A percentile compares a stretch with the other conserved stretches of the same genome.
Conservation (phyloP, 2,329 filamentous ascomycete genomes). For the Tolypocladium ovalisporum region DNA sequence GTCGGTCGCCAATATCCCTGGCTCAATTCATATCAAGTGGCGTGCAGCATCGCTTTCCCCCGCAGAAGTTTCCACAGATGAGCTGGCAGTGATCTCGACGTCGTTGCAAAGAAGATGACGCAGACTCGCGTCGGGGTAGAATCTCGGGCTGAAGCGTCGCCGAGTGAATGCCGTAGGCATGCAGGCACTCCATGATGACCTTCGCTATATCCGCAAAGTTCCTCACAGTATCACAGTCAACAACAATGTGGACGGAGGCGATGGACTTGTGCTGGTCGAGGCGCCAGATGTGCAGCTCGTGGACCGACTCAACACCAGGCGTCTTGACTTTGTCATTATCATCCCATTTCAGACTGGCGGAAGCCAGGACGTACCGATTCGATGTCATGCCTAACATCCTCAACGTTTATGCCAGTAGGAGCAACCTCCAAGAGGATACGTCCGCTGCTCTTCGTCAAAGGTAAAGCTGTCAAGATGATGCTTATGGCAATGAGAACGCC, state of each 20-base stretch:
- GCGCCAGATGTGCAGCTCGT: constrained; percentile 66
- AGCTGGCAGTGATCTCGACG: constrained; percentile 33
- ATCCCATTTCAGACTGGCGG: not conserved
- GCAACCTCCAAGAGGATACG: constrained; percentile 58
- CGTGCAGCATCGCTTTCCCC: constrained; percentile 39
- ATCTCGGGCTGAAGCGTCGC: constrained; percentile 59
- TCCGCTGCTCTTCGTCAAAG: constrained; percentile 51
- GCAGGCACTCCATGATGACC: constrained; percentile 56
- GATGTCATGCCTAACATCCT: constrained; percentile 57
- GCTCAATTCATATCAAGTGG: not conserved
- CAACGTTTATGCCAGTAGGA: constrained; percentile 45
- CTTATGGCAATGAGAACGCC: constrained; percentile 62
- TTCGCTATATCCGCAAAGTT: constrained; percentile 50
- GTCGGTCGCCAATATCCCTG: not conserved
- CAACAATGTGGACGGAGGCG: constrained; percentile 58
- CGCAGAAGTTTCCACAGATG: constrained; percentile 38
- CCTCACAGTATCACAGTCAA: constrained; percentile 43
- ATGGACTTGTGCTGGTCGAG: constrained; percentile 60
- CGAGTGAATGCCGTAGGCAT: constrained; percentile 64
- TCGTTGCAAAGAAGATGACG: constrained; percentile 11
- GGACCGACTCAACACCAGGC: constrained; percentile 53
- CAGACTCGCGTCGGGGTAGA: constrained; percentile 4
- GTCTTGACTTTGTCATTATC: constrained; percentile 32
- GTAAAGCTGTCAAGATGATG: constrained; percentile 54
- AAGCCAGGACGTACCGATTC: constrained; percentile 36